Base-by-base conservation (phyloP, 2,329 filamentous ascomycete genomes). In the Ascochyta fabae region DNA sequence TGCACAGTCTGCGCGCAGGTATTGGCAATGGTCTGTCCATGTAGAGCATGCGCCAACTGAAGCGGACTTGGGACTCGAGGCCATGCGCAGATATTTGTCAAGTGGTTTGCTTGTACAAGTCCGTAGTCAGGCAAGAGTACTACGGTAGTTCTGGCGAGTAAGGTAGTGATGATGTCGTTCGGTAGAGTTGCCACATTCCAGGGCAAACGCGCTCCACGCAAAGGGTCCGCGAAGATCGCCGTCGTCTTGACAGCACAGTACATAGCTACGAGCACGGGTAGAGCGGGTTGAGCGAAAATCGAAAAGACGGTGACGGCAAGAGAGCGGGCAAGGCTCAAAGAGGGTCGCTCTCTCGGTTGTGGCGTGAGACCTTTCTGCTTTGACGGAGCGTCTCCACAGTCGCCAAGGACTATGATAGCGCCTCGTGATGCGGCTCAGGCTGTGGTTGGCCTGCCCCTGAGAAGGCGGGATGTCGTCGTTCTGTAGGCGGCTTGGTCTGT, bases 361-460 rank as follows among this genome's bases (percentile, higher is more conserved):
- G 54, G 54, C 54, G 54, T 53, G 48, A 57, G 48, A 29, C 48
- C 44, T 26, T 48, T 27, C 54, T 53, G 39, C 34, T 45, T 48
- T 44, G 54, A 45, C 35, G 26, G 10, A 23, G 38, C 38, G 53
- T 56, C 53, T 51, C 48, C 53, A 56, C 47, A 51, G 42, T 26
- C 29, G 6, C 47, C 49, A 47, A 48, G 42, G 35, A 43, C 23
- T 35, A 39, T 56, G 15, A 19, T 34, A 23, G 29, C 38, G 36
- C 53, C 41, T 50, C 53, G 53, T 56, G 47, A 50, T 26, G 53
- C 48, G 47, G n/a, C 34, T 36, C 27, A 39, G n/a, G 31, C 39
- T 57, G 26, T 53, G 48, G 48, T 52, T 57, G 54, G 54, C 39
- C 48, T 44, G 33, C 54, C 54, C 54, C 54, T 57, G 54, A 57